Evolutionary conservation across 305 asterid species (phyloP).

Genomic region (Fraxinus baroniana): DNA sequence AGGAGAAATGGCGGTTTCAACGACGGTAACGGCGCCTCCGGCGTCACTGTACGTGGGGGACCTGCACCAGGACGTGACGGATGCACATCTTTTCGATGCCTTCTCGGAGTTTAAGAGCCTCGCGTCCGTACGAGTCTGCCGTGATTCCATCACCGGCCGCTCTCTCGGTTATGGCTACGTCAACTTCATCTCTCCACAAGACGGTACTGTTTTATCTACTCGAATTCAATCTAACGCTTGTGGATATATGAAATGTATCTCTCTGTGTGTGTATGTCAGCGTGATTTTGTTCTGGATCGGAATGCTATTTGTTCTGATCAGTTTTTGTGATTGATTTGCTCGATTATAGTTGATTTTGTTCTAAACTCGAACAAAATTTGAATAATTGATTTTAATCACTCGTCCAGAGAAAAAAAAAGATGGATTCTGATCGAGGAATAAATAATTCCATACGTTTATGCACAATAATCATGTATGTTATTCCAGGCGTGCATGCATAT

Average conservation of each 20-base stretch:
- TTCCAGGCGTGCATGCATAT: conserved; percentile 16
- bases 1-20: conserved; percentile 49
- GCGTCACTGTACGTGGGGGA: conserved; percentile 90
- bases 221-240: not conserved
- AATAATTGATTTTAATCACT: conserved; percentile 15
- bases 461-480: conserved; percentile 2
- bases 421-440: not conserved
- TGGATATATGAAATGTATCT: not conserved
- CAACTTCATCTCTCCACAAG: conserved; percentile 63
- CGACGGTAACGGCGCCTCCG: conserved; percentile 39
- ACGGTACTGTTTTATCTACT: conserved; percentile 42
- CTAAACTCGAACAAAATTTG: conserved; percentile 2
- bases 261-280: not conserved
- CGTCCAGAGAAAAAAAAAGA: not conserved
- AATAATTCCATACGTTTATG: not conserved
- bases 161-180: conserved; percentile 91
- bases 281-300: not conserved
- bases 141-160: conserved; percentile 66
- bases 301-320: conserved; percentile 2
- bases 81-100: conserved; percentile 50
- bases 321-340: not conserved
- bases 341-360: conserved; percentile 8
- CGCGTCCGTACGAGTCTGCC: conserved; percentile 80
- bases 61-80: conserved; percentile 63
- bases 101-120: conserved; percentile 62